Percentiles rank a stretch among this genome's conserved stretches.
phyloP scores from a whole-genome alignment of 2,329 filamentous ascomycete genomes.

The Aspergillus brasiliensis region DNA sequence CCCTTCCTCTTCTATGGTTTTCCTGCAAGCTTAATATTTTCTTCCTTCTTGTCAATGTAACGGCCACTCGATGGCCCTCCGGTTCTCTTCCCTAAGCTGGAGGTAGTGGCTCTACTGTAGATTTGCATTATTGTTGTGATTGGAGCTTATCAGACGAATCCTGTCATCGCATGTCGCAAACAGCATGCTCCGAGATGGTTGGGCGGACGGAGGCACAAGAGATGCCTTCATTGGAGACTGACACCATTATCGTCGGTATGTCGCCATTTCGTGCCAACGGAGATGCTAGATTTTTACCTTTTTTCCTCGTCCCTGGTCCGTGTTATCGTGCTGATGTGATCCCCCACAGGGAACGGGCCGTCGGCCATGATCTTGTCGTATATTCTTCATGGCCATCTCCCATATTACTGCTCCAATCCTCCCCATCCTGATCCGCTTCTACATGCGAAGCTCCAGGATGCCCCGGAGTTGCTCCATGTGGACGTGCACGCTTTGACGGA shows the following conservation, averaged over 20 bases:
- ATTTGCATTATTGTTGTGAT: conserved; percentile 11
- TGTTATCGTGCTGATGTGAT: conserved; percentile 17
- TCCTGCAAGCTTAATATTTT: conserved; percentile 1
- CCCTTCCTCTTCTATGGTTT: conserved; percentile 6
- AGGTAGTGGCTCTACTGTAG: conserved; percentile 19
- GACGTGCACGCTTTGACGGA: conserved; percentile 54
- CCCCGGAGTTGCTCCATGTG: conserved; percentile 51
- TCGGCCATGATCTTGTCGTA: conserved; percentile 64
- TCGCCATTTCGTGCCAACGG: conserved; percentile 20
- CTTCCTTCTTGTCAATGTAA: conserved; percentile 13
- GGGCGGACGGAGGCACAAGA: conserved; percentile 26
- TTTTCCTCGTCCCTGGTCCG: conserved; percentile 1
- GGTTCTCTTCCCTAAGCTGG: conserved; percentile 18
- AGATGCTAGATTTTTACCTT: neutral
- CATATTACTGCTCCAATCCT: conserved; percentile 53
- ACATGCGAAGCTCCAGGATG: conserved; percentile 55
- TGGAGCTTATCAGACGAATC: neutral
- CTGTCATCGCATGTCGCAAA: conserved; percentile 26
- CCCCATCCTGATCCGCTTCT: conserved; percentile 61
- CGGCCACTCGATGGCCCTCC: conserved; percentile 26
- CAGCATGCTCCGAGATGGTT: conserved; percentile 36
- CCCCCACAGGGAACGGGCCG: conserved; percentile 58
- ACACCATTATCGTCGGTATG: conserved; percentile 50
- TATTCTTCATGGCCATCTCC: conserved; percentile 63
- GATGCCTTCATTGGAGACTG: conserved; percentile 38